Conservation (phyloP, 345 rosid genomes). For the Jatropha curcas region DNA sequence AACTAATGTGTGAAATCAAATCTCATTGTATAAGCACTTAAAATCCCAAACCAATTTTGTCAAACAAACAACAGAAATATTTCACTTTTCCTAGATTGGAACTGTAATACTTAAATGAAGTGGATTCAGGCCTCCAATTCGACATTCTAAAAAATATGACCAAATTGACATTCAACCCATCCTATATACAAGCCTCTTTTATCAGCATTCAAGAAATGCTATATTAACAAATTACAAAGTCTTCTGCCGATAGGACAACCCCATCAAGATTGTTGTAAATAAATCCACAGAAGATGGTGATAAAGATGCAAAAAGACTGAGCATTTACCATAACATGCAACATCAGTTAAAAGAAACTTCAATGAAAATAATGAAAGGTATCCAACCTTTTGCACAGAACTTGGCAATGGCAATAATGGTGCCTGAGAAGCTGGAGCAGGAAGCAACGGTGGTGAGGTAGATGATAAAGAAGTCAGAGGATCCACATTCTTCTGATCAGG, state of each 20-base stretch:
- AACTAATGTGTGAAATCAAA: neutral
- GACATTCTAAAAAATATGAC: too few species aligned
- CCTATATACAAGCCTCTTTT: too few species aligned
- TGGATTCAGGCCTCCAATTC: neutral
- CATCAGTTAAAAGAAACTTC: neutral
- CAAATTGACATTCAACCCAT: too few species aligned
- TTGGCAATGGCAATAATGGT: conserved; percentile 44
- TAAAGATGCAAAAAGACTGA: neutral
- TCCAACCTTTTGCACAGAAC: conserved; percentile 27
- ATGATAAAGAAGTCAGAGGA: conserved; percentile 13
- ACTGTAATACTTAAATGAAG: neutral
- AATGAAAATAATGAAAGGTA: neutral
- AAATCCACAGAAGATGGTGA: neutral
- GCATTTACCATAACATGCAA: neutral
- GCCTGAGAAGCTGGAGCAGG: conserved; percentile 26
- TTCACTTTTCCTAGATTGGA: neutral
- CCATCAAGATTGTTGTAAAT: neutral
- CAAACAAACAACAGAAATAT: neutral
- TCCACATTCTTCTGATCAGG: conserved; percentile 24
- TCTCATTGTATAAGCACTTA: neutral
- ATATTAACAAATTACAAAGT: too few species aligned
- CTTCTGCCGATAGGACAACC: neutral
- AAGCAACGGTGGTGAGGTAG: conserved; percentile 6
- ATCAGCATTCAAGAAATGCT: too few species aligned
- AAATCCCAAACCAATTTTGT: neutral